A percentile compares a stretch with the other conserved stretches of the same genome.
phyloP scores from a whole-genome alignment of 805 yeast genomes.

The Maudiozyma serrabonitensis region DNA sequence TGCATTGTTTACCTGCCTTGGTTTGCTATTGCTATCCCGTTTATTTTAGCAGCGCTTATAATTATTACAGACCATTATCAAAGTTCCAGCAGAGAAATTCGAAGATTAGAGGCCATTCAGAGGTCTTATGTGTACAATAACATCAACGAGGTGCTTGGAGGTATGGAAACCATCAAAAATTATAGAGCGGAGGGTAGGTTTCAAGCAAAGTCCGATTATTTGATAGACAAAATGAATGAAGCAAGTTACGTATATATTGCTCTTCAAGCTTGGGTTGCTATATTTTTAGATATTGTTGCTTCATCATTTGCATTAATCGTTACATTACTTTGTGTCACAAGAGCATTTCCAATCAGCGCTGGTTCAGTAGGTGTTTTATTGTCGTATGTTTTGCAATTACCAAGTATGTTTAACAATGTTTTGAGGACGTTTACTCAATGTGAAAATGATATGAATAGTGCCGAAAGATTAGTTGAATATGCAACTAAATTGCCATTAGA shows the following conservation, averaged over 20 bases:
- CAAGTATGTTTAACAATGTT: slow-evolving; percentile 46
- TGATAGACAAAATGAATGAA: slow-evolving; percentile 46
- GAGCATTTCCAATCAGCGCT: slow-evolving; percentile 47
- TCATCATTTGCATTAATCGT: slow-evolving; percentile 42
- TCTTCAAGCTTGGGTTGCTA: slow-evolving; percentile 55
- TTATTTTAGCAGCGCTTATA: slow-evolving; percentile 38
- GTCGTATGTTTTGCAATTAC: slow-evolving; percentile 48
- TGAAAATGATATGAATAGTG: slow-evolving; percentile 51
- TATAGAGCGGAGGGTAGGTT: slow-evolving; percentile 33
- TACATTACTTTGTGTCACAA: slow-evolving; percentile 48
- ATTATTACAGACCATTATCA: slow-evolving; percentile 37
- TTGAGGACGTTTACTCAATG: slow-evolving; percentile 45
- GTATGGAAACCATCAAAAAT: slow-evolving; percentile 40
- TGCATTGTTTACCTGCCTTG: slow-evolving; percentile 69
- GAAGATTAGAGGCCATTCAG: slow-evolving; percentile 42
- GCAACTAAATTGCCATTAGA: slow-evolving; percentile 60
- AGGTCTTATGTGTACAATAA: slow-evolving; percentile 44
- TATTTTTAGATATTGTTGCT: slow-evolving; percentile 43
- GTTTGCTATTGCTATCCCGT: slow-evolving; percentile 63
- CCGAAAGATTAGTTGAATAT: slow-evolving; percentile 53
- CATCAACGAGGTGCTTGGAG: slow-evolving; percentile 40
- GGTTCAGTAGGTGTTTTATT: slow-evolving; percentile 54
- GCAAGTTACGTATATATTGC: slow-evolving; percentile 44
- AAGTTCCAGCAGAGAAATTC: slow-evolving; percentile 42
- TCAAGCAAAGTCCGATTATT: slow-evolving; percentile 35